Evolutionary conservation across 345 rosid species (phyloP), one percentile per base, ranked within the genome.

Genomic region (Rhodamnia argentea): DNA sequence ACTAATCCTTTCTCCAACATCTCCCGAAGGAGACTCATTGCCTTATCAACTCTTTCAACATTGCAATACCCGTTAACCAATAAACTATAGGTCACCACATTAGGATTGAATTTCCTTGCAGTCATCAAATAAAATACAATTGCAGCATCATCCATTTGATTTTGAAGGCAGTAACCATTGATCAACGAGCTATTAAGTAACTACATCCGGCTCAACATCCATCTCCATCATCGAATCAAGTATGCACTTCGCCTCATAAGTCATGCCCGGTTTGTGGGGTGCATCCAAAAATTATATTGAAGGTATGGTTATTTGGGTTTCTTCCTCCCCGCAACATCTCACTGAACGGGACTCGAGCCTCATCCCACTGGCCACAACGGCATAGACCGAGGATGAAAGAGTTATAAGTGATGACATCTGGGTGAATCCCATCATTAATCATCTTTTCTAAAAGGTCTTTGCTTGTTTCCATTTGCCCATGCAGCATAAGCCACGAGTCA

Each of bases 161-260:
- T 62, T 74, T 58, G 86, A 78, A 70, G 26, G 55, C 87, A 87
- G 6, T 58, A 84, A 29, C 88, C 64, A 47, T 78, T 10, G 56
- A 84, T 84, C 84, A 87, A 16, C 4, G 88, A 42, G 53, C 29
- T 87, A 29, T 78, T n/a, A 87, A 52, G 84, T 87, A 78, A 57
- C 83, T 23, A 11, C n/a, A 56, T 84, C 59, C 4, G 84, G 88
- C 53, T 37, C 84, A 40, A 84, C 52, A 22, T 37, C 86, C 18
- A 26, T 84, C 57, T 58, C 27, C 15, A 27, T 13, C 78, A 84
- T 87, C 52, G n/a, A 58, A 22, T 84, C 53, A 18, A 87, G 24
- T 22, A 84, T 47, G 5, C 40, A 32, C 26, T 76, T 24, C 18
- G 81, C 86, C 24, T 87, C 57, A 58, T 27, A 15, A 37, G 53